Conservation (phyloP, 345 rosid species). For the Camelina laxa region DNA sequence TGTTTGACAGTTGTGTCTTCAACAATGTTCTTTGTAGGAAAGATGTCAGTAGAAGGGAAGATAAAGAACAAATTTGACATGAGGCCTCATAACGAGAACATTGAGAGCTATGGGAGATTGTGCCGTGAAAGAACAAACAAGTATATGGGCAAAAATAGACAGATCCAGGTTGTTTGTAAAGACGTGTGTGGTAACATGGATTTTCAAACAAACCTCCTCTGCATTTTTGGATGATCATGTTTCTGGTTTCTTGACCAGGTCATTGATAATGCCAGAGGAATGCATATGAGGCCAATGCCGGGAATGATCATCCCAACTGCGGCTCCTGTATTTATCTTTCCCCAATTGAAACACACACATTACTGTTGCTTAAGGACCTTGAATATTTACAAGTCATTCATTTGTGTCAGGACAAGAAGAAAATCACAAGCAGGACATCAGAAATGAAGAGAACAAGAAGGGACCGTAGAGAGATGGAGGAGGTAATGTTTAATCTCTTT, state of each 20-base stretch:
- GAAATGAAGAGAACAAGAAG: conserved; percentile 86
- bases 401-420: conserved; percentile 78
- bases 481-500: conserved; percentile 85
- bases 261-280: conserved; percentile 75
- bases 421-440: conserved; percentile 53
- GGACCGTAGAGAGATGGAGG: conserved; percentile 90
- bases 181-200: not conserved
- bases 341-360: conserved; percentile 7
- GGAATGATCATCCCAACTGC: conserved; percentile 58
- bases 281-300: conserved; percentile 84
- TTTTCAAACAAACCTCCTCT: not conserved
- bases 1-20: conserved; percentile 1
- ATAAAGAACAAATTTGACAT: conserved; percentile 81
- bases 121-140: conserved; percentile 82
- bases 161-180: conserved; percentile 64
- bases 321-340: conserved; percentile 47
- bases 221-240: conserved; percentile 13
- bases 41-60: conserved; percentile 71
- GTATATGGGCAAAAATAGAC: conserved; percentile 71
- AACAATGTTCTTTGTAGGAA: conserved; percentile 51
- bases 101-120: conserved; percentile 76
- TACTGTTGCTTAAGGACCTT: not conserved
- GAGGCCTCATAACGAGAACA: conserved; percentile 76
- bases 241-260: conserved; percentile 56
- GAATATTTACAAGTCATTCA: not conserved